phyloP scores from a whole-genome alignment of 2,329 filamentous ascomycete species.

The Zelopaecilomyces penicillatus region DNA sequence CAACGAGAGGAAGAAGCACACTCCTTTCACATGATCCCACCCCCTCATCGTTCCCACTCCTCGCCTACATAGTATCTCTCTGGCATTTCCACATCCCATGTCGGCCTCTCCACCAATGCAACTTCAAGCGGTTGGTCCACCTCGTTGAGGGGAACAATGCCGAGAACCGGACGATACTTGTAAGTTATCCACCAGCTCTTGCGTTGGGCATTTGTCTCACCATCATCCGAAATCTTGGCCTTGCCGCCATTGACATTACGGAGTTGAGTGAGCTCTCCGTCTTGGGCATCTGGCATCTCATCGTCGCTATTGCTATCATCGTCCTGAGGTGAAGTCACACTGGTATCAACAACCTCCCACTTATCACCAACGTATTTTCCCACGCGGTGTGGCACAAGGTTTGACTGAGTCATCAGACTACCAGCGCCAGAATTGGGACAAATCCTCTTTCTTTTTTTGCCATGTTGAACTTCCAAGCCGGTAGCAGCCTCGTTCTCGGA shows the following conservation, averaged over 20 bases:
- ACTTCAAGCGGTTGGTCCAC: constrained; percentile 56
- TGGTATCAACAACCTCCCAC: constrained; percentile 30
- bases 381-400: constrained; percentile 36
- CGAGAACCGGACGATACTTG: constrained; percentile 91
- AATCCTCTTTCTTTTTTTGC: constrained; percentile 47
- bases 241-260: constrained; percentile 17
- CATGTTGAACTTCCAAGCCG: constrained; percentile 18
- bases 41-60: constrained; percentile 37
- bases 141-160: constrained; percentile 44
- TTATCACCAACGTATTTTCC: constrained; percentile 32
- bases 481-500: constrained; percentile 25
- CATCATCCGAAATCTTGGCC: constrained; percentile 10
- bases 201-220: constrained; percentile 18
- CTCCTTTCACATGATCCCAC: not conserved
- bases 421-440: constrained; percentile 44
- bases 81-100: constrained; percentile 72
- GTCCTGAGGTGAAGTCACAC: constrained; percentile 27
- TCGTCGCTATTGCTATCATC: constrained; percentile 30
- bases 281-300: constrained; percentile 23
- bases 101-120: constrained; percentile 77
- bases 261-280: constrained; percentile 27
- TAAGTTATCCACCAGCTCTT: constrained; percentile 68
- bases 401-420: constrained; percentile 39
- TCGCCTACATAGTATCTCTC: constrained; percentile 58
- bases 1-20: no score